Conservation (phyloP, 441 rosid species). For the Hura crepitans region DNA sequence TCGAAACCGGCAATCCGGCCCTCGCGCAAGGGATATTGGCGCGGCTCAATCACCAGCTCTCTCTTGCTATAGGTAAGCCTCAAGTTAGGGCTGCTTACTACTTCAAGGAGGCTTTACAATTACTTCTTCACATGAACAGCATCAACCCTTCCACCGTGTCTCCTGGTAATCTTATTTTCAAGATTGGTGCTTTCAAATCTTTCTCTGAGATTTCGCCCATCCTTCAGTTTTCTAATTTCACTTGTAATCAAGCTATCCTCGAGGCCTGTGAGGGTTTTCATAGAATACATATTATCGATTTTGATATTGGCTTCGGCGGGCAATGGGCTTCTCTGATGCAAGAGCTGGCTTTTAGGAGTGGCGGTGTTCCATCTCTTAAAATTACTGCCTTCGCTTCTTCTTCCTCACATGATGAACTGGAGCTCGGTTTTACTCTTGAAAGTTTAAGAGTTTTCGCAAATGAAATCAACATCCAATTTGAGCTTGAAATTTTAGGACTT, state of each 20-base stretch:
- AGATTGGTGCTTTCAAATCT: slow-evolving; percentile 59
- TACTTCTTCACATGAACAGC: slow-evolving; percentile 37
- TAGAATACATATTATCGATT: slow-evolving; percentile 54
- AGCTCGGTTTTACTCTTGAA: slow-evolving; percentile 51
- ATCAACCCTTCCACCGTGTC: slow-evolving; percentile 30
- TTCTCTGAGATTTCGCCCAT: slow-evolving; percentile 64
- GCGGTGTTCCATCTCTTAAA: slow-evolving; percentile 45
- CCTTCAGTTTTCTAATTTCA: slow-evolving; percentile 62
- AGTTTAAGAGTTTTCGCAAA: slow-evolving; percentile 48
- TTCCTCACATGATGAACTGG: slow-evolving; percentile 42
- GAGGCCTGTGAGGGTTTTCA: slow-evolving; percentile 49
- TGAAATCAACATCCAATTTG: slow-evolving; percentile 46
- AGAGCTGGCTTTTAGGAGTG: slow-evolving; percentile 53
- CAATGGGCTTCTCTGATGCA: slow-evolving; percentile 83
- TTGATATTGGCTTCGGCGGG: slow-evolving; percentile 67
- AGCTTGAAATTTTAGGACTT: slow-evolving; percentile 47
- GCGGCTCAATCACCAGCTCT: slow-evolving; percentile 99
- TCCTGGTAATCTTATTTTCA: slow-evolving; percentile 43
- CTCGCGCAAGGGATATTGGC: slow-evolving; percentile 99
- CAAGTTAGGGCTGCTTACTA: slow-evolving; percentile 74
- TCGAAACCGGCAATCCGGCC: slow-evolving; percentile 46
- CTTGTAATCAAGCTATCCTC: slow-evolving; percentile 63
- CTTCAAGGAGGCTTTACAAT: slow-evolving; percentile 79
- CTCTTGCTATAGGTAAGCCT: slow-evolving; percentile 66
- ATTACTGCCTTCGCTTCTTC: slow-evolving; percentile 62